Conservation (phyloP, 352 stramenopile genomes). For the Elongisporangium prolatum region DNA sequence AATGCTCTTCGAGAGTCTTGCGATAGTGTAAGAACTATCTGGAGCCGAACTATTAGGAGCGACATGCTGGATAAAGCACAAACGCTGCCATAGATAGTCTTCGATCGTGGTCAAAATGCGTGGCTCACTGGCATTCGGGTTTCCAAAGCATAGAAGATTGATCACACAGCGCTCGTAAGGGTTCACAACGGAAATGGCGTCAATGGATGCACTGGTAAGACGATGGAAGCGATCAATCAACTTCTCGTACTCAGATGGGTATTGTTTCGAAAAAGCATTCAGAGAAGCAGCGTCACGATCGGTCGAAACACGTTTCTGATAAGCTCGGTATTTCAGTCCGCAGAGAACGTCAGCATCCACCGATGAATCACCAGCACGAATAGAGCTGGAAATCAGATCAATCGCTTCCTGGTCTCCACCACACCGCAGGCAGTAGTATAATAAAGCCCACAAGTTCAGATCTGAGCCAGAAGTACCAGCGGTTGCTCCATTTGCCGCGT, state of each 20-base stretch:
- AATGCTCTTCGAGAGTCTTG: constrained; percentile 60
- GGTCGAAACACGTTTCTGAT: constrained; percentile 47
- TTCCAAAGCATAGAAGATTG: constrained; percentile 74
- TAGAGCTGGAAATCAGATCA: constrained; percentile 39
- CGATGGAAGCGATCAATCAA: constrained; percentile 67
- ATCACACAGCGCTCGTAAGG: constrained; percentile 77
- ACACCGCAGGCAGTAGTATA: constrained; percentile 81
- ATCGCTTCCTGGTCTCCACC: constrained; percentile 68
- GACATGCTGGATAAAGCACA: constrained; percentile 73
- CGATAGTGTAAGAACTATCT: constrained; percentile 62
- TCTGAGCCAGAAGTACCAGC: constrained; percentile 13
- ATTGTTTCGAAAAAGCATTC: constrained; percentile 65
- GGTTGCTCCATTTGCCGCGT: constrained; percentile 24
- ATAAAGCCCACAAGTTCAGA: constrained; percentile 60
- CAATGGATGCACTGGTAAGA: constrained; percentile 65
- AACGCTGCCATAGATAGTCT: constrained; percentile 82
- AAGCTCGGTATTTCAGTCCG: constrained; percentile 51
- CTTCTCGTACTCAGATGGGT: constrained; percentile 51
- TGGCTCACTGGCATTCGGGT: constrained; percentile 69
- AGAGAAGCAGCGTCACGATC: constrained; percentile 28
- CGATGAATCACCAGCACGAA: constrained; percentile 32
- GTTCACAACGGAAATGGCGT: constrained; percentile 66
- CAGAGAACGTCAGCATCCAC: constrained; percentile 58
- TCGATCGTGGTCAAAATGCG: constrained; percentile 79
- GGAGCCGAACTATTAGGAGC: constrained; percentile 24